These are phyloP conservation scores for Eucalyptus grandis DNA, from an alignment of 345 rosid species.

Conservation along the genomic window DNA sequence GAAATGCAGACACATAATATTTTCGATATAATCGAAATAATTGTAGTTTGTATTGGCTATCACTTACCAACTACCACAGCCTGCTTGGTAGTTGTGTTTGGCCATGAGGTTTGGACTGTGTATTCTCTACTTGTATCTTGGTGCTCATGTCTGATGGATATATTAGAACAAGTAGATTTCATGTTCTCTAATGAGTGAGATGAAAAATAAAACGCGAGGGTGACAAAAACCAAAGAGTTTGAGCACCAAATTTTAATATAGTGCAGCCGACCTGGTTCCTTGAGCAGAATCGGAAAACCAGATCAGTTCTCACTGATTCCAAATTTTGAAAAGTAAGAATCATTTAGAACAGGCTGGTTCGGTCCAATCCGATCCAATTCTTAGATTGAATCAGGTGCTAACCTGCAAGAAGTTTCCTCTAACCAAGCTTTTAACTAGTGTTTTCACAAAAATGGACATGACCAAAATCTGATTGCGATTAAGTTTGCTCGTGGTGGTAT, in stretches of 20 bases:
- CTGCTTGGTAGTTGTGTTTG: neutral
- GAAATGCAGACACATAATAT: too few species aligned
- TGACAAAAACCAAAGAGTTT: neutral
- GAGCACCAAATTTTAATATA: neutral
- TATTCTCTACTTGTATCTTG: neutral
- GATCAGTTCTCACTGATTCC: neutral
- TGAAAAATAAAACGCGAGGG: neutral
- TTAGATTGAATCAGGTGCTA: neutral
- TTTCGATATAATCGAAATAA: too few species aligned
- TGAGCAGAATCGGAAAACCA: neutral
- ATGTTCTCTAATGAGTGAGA: neutral
- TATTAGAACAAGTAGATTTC: neutral
- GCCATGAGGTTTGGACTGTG: neutral
- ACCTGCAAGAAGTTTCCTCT: neutral
- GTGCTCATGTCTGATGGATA: neutral
- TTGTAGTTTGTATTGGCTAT: too few species aligned
- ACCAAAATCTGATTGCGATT: neutral
- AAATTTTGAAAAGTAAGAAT: neutral
- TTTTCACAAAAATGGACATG: neutral
- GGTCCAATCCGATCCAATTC: neutral
- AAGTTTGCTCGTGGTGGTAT: neutral
- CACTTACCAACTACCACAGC: neutral
- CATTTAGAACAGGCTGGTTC: neutral
- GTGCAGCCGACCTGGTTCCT: neutral
- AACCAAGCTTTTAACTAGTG: neutral